phyloP scores from a whole-genome alignment of 2,329 filamentous ascomycete genomes.

The Aspergillus ochraceus region DNA sequence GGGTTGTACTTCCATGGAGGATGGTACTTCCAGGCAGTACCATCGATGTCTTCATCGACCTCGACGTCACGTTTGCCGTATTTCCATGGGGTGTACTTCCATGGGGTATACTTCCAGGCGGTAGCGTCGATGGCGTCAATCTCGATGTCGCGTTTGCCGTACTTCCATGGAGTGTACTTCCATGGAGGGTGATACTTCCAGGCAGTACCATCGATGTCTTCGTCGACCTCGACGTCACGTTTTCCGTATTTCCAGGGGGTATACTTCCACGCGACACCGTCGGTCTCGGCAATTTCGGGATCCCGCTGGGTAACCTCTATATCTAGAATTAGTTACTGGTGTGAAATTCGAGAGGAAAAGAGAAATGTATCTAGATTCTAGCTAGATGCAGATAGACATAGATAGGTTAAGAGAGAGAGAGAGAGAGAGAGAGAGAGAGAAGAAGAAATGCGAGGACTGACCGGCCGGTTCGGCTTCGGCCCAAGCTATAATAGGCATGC shows the following conservation, averaged over 20 bases:
- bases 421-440: not conserved
- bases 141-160: not conserved
- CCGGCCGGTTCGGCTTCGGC: not conserved
- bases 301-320: not conserved
- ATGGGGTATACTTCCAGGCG: not conserved
- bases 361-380: too few relatives aligned
- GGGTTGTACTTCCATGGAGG: not conserved
- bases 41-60: not conserved
- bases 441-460: not conserved
- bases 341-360: not conserved
- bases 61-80: not conserved
- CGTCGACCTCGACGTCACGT: not conserved
- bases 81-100: not conserved
- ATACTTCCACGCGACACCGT: too few relatives aligned
- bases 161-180: not conserved
- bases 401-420: too few relatives aligned
- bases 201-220: not conserved
- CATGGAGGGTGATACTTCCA: not conserved
- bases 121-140: not conserved
- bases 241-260: not conserved
- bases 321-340: not conserved
- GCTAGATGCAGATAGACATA: too few relatives aligned
- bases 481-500: not conserved
- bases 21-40: not conserved
- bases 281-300: not conserved